phyloP scores from a whole-genome alignment of 148 eudicot genomes.

The Mesembryanthemum crystallinum region DNA sequence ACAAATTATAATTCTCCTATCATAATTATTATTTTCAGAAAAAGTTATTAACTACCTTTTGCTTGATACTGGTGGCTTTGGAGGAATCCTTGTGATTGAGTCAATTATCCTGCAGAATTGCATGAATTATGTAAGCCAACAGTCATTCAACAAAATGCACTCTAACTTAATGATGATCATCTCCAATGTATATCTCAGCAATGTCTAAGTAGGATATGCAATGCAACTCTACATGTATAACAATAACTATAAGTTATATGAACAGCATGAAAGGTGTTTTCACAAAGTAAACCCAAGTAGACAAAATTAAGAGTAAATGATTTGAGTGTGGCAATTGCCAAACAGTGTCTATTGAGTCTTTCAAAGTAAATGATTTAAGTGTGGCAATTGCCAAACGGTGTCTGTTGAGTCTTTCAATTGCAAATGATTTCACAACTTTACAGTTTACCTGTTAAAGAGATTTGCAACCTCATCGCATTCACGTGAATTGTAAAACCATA shows the following conservation, averaged over 20 bases:
- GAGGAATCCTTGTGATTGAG: conserved; percentile 43
- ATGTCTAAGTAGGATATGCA: neutral
- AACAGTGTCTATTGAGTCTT: too few relatives aligned
- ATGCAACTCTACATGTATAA: neutral
- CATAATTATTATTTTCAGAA: neutral
- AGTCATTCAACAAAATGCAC: neutral
- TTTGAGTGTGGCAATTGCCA: too few relatives aligned
- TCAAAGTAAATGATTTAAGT: too few relatives aligned
- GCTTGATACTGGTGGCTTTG: conserved; percentile 40
- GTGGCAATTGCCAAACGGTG: neutral
- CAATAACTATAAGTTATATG: neutral
- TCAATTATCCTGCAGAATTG: conserved; percentile 55
- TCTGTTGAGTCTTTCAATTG: neutral
- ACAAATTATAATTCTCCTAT: neutral
- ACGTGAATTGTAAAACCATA: conserved; percentile 86
- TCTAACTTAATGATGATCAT: neutral
- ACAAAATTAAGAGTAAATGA: neutral
- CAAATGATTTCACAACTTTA: neutral
- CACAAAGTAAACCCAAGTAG: neutral
- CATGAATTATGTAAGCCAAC: neutral
- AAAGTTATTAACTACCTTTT: conserved; percentile 40
- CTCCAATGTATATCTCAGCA: neutral
- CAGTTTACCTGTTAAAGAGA: conserved; percentile 63
- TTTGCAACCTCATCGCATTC: conserved; percentile 93
- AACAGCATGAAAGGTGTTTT: neutral